Percentiles rank a stretch among this genome's conserved stretches.
Conservation (phyloP, 139 green algal species). For the Chlorella vulgaris region DNA sequence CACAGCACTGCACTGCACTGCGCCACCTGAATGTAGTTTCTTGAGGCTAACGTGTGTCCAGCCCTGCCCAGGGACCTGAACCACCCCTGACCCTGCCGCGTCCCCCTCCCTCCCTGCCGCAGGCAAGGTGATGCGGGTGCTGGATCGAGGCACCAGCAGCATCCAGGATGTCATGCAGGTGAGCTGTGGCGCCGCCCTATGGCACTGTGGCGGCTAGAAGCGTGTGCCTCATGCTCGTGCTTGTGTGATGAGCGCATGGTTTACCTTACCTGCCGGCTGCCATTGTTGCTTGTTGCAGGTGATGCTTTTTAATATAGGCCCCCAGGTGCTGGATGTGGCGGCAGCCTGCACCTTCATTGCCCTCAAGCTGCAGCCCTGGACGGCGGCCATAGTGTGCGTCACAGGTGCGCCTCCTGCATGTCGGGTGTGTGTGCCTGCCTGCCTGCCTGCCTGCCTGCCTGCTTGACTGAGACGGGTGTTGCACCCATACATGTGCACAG, state of each 20-base stretch:
- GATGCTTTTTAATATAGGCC: conserved; percentile 56
- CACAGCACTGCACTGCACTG: too few relatives aligned
- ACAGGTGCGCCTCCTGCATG: conserved; percentile 45
- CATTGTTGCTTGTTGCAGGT: too few relatives aligned
- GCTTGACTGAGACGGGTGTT: too few relatives aligned
- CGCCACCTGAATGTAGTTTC: too few relatives aligned
- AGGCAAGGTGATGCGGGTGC: conserved; percentile 81
- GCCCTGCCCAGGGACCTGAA: not conserved
- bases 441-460: not conserved
- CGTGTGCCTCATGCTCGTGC: too few relatives aligned
- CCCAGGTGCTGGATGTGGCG: conserved; percentile 83
- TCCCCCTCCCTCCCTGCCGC: not conserved
- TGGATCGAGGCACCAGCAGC: conserved; percentile 79
- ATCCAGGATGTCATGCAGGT: conserved; percentile 60
- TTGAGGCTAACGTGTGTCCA: too few relatives aligned
- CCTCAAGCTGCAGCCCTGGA: conserved; percentile 58
- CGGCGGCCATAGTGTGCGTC: conserved; percentile 82
- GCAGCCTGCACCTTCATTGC: conserved; percentile 77
- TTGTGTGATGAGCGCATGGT: too few relatives aligned
- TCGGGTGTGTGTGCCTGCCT: not conserved
- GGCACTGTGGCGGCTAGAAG: conserved; percentile 24
- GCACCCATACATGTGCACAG: too few relatives aligned
- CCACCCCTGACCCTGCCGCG: not conserved
- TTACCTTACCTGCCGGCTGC: too few relatives aligned
- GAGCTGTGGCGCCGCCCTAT: not conserved